Base-by-base conservation (phyloP, 805 yeast genomes). In the Sugiyamaella valdiviana region DNA sequence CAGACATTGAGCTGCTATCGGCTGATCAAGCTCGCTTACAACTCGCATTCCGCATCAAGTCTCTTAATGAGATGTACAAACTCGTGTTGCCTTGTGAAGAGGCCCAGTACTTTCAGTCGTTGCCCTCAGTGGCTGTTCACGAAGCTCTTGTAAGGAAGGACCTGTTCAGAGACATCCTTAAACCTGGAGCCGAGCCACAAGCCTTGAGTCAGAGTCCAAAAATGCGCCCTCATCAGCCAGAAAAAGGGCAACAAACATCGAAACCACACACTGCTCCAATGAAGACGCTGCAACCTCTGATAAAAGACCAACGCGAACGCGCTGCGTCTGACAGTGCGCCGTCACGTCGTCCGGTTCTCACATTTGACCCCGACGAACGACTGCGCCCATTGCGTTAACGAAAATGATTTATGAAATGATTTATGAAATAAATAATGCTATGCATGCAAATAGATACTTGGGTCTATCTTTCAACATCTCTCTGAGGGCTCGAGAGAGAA, bases 1-100 rank as follows among this genome's bases (percentile, higher is more conserved):
- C 54, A 2, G 54, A 51, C 41, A 51, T 51, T 22, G 43, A 40
- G 29, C n/a, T 7, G 1, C 9, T 21, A 21, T 36, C 29, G 5
- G 3, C 32, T 10, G 32, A 26, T 12, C 39, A 19, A 36, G 39
- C 12, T 6, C 21, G 21, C 3, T 12, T 12, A 5, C 12, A 17
- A 16, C 21, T 17, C n/a, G 3, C 21, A 3, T 36, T 36, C 16
- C 39, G 39, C 19, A 36, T 36, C 9, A 16, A 36, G 16, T 36
- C 39, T 17, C 21, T 36, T 5, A 15, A 36, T 12, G 39, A 36
- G 39, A 36, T 36, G 32, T 26, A 26, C 32, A 3, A 19, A 2
- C 32, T 41, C 15, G n/a, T 46, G 7, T 40, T 46, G 16, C 39
- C 32, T 14, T 32, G 14, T 14, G 36, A 40, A 10, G 9, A 15